Evolutionary conservation across 768 basidiomycete species (phyloP).

Genomic region (Neoboletus magnificus): DNA sequence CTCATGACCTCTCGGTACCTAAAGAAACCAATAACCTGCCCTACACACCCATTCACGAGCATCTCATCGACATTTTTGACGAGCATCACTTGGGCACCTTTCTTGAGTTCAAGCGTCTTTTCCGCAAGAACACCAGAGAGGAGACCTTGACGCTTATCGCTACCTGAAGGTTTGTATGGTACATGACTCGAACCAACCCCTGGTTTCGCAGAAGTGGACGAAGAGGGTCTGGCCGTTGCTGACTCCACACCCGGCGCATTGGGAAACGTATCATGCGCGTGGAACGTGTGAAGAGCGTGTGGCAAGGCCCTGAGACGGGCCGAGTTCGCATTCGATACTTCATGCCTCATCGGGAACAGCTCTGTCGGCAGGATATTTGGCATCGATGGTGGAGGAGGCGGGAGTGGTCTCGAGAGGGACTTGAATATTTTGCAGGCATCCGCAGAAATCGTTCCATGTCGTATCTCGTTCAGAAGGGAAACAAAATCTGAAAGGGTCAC

Average conservation of each 20-base stretch:
- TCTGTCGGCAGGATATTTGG: slow-evolving; percentile 46
- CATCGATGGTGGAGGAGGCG: slow-evolving; percentile 22
- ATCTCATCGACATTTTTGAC: slow-evolving; percentile 61
- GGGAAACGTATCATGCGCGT: slow-evolving; percentile 48
- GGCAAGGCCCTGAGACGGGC: slow-evolving; percentile 49
- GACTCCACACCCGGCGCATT: neutral
- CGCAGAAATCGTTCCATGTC: slow-evolving; percentile 52
- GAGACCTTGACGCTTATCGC: slow-evolving; percentile 48
- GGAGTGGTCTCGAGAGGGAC: slow-evolving; percentile 36
- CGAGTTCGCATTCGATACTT: slow-evolving; percentile 66
- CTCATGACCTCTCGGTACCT: slow-evolving; percentile 21
- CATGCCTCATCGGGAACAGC: slow-evolving; percentile 61
- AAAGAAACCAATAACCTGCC: slow-evolving; percentile 55
- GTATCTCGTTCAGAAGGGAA: slow-evolving; percentile 72
- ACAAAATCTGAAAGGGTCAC: slow-evolving; percentile 51
- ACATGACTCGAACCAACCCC: slow-evolving; percentile 19
- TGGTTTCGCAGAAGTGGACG: neutral
- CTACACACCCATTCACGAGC: slow-evolving; percentile 71
- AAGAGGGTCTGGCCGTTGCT: neutral
- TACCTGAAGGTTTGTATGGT: slow-evolving; percentile 25
- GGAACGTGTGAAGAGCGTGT: slow-evolving; percentile 41
- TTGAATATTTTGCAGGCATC: slow-evolving; percentile 48
- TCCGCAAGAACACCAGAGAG: slow-evolving; percentile 64
- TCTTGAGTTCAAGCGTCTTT: slow-evolving; percentile 51
- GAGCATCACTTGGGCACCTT: slow-evolving; percentile 64